Evolutionary conservation across 306 rosid species (phyloP), one percentile per base, ranked within the genome.

Genomic region (Purshia tridentata): DNA sequence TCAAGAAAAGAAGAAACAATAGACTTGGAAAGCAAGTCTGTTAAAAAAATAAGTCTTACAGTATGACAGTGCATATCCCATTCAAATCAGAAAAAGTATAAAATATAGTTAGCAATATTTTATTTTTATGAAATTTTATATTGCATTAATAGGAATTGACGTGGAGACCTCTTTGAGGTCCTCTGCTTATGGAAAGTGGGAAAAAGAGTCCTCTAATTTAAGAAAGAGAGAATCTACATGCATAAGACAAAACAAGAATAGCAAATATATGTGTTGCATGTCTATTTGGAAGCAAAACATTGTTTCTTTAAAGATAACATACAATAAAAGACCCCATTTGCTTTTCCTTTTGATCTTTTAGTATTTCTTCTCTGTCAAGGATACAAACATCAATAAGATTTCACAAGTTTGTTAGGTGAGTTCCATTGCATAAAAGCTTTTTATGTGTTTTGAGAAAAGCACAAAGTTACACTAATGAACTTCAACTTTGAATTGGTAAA

Each of bases 321-420:
- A 65, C 29, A 10, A n/a, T 56, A 39, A 56, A 6, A 59, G 44
- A 22, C 6, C 8, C 41, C 42, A 46, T 48, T 29, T 76, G 39
- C 15, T 19, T 23, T 13, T 35, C 9, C n/a, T 13, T 48, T 9
- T 20, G 10, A 13, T 22, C 20, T 52, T 66, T 51, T 22, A 44
- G 16, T 67, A 74, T 73, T 72, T 47, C 82, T 77, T 74, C 29
- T 56, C 40, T 22, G 72, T 59, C 64, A 69, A 77, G 80, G 74
- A 18, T 35, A 60, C 65, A 45, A 22, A 44, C 54, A 50, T 64
- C 73, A 58, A 6, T 42, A 42, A 65, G 76, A 72, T 67, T n/a
- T 46, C 10, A 8, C 66, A 15, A 12, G 55, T 22, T 19, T 44
- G 42, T 37, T 40, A 29, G 20, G n/a, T 4, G 20, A 49, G 58